Percentiles rank a stretch among this genome's conserved stretches.
Conservation (phyloP, 352 stramenopile genomes). For the Globisporangium solare region DNA sequence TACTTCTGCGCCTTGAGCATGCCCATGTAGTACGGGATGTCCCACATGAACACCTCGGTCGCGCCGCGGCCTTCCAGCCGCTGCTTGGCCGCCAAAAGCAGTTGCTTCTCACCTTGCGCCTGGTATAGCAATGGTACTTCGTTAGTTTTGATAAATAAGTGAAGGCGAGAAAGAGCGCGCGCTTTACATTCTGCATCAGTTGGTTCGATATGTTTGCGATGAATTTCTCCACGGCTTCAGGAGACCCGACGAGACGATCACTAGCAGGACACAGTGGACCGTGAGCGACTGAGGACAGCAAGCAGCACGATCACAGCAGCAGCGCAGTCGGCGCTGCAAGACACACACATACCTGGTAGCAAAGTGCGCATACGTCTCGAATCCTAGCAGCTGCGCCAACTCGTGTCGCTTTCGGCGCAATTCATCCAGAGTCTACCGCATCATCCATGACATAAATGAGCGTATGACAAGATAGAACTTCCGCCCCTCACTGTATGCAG, state of each 20-base stretch:
- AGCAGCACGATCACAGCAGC: too few species aligned
- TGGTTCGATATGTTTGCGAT: conserved; percentile 56
- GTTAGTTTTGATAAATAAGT: too few species aligned
- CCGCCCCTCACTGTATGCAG: too few species aligned
- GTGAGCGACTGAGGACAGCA: not conserved
- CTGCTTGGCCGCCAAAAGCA: conserved; percentile 62
- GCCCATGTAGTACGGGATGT: conserved; percentile 93
- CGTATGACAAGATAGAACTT: too few species aligned
- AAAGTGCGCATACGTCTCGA: conserved; percentile 87
- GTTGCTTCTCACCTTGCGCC: conserved; percentile 49
- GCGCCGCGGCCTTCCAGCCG: conserved; percentile 40
- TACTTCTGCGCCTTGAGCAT: conserved; percentile 75
- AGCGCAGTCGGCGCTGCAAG: not conserved
- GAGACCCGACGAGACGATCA: conserved; percentile 85
- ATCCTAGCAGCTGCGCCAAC: conserved; percentile 86
- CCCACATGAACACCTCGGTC: conserved; percentile 87
- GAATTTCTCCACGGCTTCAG: conserved; percentile 58
- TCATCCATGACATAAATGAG: too few species aligned
- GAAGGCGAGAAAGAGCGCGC: too few species aligned
- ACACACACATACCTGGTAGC: conserved; percentile 74
- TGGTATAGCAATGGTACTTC: too few species aligned
- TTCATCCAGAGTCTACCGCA: conserved; percentile 73
- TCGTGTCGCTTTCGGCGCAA: conserved; percentile 85
- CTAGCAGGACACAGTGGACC: conserved; percentile 19
- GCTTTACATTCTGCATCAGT: conserved; percentile 65